These are phyloP conservation scores for Aaosphaeria pasadenensis DNA, from an alignment of 2,329 filamentous ascomycete species.

Conservation along the genomic window DNA sequence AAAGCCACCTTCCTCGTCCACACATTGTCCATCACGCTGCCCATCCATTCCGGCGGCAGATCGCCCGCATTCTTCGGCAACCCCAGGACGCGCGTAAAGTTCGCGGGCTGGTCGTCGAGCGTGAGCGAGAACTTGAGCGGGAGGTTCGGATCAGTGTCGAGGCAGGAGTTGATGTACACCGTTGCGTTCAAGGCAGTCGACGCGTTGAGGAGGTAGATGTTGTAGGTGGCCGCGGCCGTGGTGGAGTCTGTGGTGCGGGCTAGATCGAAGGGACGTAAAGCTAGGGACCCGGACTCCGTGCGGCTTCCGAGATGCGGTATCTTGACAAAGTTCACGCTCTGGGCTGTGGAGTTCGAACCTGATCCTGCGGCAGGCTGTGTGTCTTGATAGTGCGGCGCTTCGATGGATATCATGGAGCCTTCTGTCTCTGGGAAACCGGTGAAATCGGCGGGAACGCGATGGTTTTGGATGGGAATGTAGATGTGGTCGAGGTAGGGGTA, in stretches of 20 bases:
- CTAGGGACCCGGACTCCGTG: conserved; percentile 12
- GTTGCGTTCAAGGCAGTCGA: conserved; percentile 24
- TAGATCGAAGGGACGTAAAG: conserved; percentile 11
- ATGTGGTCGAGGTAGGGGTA: conserved; percentile 15
- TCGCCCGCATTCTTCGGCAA: conserved; percentile 32
- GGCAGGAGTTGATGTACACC: conserved; percentile 24
- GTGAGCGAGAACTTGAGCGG: conserved; percentile 47
- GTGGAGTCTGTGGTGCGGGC: conserved; percentile 9
- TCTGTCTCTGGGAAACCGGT: conserved; percentile 14
- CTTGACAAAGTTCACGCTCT: conserved; percentile 7
- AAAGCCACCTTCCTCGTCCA: conserved; percentile 39
- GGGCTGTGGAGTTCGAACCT: background rate
- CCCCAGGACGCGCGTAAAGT: conserved; percentile 12
- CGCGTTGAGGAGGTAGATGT: conserved; percentile 14
- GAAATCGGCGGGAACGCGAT: conserved; percentile 7
- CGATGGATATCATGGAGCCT: conserved; percentile 12
- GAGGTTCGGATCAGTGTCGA: conserved; percentile 47
- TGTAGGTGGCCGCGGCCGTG: conserved; percentile 10
- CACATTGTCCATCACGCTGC: conserved; percentile 44
- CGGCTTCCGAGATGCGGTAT: conserved; percentile 13
- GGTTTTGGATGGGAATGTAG: conserved; percentile 12
- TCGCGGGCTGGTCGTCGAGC: conserved; percentile 7
- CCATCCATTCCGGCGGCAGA: conserved; percentile 44
- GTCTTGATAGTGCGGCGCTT: conserved; percentile 13
- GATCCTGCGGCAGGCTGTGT: conserved; percentile 1